Evolutionary conservation across 306 rosid species (phyloP), one percentile per base, ranked within the genome.

Genomic region (Cajanus cajan): DNA sequence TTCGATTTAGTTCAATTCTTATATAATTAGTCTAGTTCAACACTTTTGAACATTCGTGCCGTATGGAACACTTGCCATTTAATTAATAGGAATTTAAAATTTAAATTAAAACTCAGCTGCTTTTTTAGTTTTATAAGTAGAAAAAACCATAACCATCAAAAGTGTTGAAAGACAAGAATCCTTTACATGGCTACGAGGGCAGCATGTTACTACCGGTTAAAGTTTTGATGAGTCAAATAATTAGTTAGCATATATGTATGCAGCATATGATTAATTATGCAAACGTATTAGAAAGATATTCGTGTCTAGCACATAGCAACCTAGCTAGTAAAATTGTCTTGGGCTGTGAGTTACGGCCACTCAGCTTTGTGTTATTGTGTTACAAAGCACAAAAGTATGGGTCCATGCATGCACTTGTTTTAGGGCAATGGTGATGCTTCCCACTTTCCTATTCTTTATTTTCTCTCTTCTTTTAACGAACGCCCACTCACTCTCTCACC

Each of bases 391-490:
- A 90, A 82, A 88, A 88, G 87, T 62, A 93, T 88, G 94, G 97
- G 91, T 47, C 96, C 86, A 68, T 64, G 7, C 78, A 58, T 55
- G 63, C 45, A 28, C 51, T 63, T 72, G 73, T 74, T 63, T 36
- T 78, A 82, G 89, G 63, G 85, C 89, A 80, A 76, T 67, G 84
- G 51, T 84, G 87, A 89, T 83, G 97, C 95, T 79, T 87, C 80
- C 91, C 93, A 90, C 90, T 85, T 50, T 67, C 16, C 75, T 8
- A 71, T 77, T 87, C 86, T 90, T 80, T 77, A 63, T 80, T 76
- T 83, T 71, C 57, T 89, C 96, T 73, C 92, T 89, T 89, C 96
- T 92, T 92, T 92, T 90, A 87, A 92, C 89, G 85, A 84, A 85
- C 43, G 19, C 85, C 89, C 90, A 87, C 96, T 87, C 77, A 83